phyloP scores from a whole-genome alignment of 1,139 yeast genomes.

The Suhomyces yuchorum region DNA sequence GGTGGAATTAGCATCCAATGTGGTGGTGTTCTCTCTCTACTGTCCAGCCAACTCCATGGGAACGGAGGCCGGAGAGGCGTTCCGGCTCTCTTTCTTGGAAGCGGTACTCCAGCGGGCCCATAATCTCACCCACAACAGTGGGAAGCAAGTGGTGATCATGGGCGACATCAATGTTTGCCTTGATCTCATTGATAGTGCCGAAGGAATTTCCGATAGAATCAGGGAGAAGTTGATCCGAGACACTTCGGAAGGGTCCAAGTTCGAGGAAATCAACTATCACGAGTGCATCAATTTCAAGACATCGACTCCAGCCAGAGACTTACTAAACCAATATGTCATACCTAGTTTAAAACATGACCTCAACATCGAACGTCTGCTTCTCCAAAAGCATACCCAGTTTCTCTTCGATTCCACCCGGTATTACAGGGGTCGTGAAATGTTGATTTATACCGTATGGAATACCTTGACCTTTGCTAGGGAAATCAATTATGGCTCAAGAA shows the following conservation, averaged over 20 bases:
- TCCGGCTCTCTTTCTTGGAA: slow-evolving; percentile 58
- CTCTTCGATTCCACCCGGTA: slow-evolving; percentile 68
- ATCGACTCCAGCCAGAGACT: slow-evolving; percentile 42
- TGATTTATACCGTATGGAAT: slow-evolving; percentile 93
- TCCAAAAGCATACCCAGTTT: slow-evolving; percentile 25
- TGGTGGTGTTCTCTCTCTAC: slow-evolving; percentile 74
- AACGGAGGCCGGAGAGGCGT: slow-evolving; percentile 70
- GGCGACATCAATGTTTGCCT: slow-evolving; percentile 88
- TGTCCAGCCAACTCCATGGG: slow-evolving; percentile 88
- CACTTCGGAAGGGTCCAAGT: slow-evolving; percentile 23
- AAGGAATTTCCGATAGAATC: slow-evolving; percentile 51
- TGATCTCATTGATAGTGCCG: slow-evolving; percentile 83
- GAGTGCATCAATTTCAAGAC: slow-evolving; percentile 46
- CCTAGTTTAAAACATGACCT: slow-evolving; percentile 15
- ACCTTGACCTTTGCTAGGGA: slow-evolving; percentile 77
- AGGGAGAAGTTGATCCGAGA: slow-evolving; percentile 24
- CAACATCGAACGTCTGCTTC: slow-evolving; percentile 4
- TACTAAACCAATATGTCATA: slow-evolving; percentile 43
- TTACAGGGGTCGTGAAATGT: slow-evolving; percentile 56
- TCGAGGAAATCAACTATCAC: slow-evolving; percentile 45
- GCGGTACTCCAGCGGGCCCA: slow-evolving; percentile 62
- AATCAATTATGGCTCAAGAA: slow-evolving; percentile 82
- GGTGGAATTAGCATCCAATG: slow-evolving; percentile 64
- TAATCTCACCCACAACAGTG: slow-evolving; percentile 46
- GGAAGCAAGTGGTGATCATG: slow-evolving; percentile 71